phyloP scores from a whole-genome alignment of 2,329 filamentous ascomycete species.

The Colletotrichum horii region DNA sequence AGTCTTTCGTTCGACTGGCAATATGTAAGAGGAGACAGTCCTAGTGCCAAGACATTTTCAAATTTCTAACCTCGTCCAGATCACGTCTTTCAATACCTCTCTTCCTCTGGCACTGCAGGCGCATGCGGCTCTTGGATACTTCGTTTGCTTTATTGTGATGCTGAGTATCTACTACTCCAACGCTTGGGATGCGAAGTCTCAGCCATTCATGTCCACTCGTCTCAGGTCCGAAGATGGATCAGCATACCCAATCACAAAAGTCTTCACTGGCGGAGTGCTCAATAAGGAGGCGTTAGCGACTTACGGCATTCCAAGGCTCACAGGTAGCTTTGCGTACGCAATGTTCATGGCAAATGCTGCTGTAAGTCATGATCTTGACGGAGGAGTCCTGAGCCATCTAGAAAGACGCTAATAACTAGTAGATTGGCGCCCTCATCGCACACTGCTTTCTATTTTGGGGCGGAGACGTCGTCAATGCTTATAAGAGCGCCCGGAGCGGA shows the following conservation, averaged over 20 bases:
- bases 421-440: constrained; percentile 60
- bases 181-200: constrained; percentile 47
- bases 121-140: constrained; percentile 50
- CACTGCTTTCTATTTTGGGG: constrained; percentile 63
- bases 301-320: constrained; percentile 52
- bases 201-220: constrained; percentile 61
- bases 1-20: constrained; percentile 59
- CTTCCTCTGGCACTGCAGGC: constrained; percentile 56
- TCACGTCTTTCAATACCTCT: constrained; percentile 58
- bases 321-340: constrained; percentile 54
- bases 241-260: constrained; percentile 42
- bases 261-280: constrained; percentile 47
- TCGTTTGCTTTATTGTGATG: constrained; percentile 55
- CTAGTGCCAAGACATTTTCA: constrained; percentile 25
- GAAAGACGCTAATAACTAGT: constrained; percentile 5
- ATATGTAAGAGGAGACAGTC: constrained; percentile 44
- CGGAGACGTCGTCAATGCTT: constrained; percentile 52
- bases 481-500: constrained; percentile 48
- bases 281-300: constrained; percentile 42
- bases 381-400: background rate
- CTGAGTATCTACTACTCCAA: constrained; percentile 57
- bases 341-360: constrained; percentile 64
- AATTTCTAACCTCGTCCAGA: constrained; percentile 27
- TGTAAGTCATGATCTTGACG: constrained; percentile 36
- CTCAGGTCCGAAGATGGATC: constrained; percentile 45